Conservation (phyloP, 2,329 filamentous ascomycete genomes). For the Claviceps africana region DNA sequence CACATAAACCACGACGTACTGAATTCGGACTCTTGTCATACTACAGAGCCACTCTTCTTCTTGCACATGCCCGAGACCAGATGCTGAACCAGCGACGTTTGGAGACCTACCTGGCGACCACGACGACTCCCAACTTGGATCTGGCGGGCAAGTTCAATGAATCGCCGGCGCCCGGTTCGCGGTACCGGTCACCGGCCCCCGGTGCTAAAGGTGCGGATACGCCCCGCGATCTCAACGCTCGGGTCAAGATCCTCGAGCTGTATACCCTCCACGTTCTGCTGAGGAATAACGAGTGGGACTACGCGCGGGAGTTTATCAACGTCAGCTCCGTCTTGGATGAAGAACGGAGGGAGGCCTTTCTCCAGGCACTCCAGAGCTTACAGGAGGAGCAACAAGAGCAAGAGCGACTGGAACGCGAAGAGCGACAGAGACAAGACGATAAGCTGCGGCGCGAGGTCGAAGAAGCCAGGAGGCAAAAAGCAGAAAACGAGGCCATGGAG, state of each 20-base stretch:
- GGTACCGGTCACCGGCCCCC: constrained; percentile 32
- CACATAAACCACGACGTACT: not conserved
- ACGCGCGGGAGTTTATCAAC: constrained; percentile 79
- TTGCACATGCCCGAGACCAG: constrained; percentile 81
- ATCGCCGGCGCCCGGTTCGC: constrained; percentile 22
- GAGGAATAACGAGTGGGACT: constrained; percentile 90
- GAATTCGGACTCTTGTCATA: not conserved
- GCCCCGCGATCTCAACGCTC: constrained; percentile 67
- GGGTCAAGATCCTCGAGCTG: constrained; percentile 85
- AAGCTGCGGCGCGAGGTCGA: constrained; percentile 41
- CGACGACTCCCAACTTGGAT: constrained; percentile 59
- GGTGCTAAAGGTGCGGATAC: constrained; percentile 58
- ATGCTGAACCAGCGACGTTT: constrained; percentile 72
- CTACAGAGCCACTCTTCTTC: constrained; percentile 66
- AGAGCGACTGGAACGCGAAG: constrained; percentile 51
- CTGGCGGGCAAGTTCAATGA: constrained; percentile 49
- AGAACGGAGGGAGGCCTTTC: constrained; percentile 76
- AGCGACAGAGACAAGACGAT: constrained; percentile 40
- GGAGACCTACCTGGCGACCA: constrained; percentile 75
- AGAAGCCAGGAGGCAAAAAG: constrained; percentile 38
- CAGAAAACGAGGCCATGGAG: constrained; percentile 46
- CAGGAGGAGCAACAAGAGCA: constrained; percentile 70
- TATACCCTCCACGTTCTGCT: constrained; percentile 93
- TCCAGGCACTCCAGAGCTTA: constrained; percentile 70
- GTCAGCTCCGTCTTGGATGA: constrained; percentile 81